These are phyloP conservation scores for Gonium pectorale DNA, from an alignment of 139 green algal species.

Conservation along the genomic window DNA sequence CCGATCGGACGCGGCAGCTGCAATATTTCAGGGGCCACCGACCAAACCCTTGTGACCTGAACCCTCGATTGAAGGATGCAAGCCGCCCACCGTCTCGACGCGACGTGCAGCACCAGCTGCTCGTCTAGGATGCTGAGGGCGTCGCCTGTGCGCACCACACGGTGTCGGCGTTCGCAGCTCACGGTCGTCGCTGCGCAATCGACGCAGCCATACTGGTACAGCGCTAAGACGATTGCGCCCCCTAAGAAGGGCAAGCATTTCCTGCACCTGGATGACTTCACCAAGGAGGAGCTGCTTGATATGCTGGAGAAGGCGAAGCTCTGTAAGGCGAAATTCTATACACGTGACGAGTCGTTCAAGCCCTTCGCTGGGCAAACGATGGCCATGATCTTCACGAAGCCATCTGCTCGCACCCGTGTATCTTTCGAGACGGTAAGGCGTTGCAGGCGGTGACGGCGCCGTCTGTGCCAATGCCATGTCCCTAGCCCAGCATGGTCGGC, in stretches of 20 bases:
- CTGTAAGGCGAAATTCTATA: slow-evolving; percentile 89
- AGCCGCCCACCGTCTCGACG: slow-evolving; percentile 13
- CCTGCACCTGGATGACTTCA: slow-evolving; percentile 97
- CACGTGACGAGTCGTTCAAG: slow-evolving; percentile 87
- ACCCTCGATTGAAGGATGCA: slow-evolving; percentile 18
- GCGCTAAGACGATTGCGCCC: slow-evolving; percentile 34
- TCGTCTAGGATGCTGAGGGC: not conserved
- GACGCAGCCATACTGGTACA: slow-evolving; percentile 37
- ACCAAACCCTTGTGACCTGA: not conserved
- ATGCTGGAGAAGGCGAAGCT: slow-evolving; percentile 86
- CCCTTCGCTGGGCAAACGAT: slow-evolving; percentile 94
- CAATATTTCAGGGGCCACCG: too few species aligned
- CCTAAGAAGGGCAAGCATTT: slow-evolving; percentile 81
- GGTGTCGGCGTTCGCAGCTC: too few species aligned
- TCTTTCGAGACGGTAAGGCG: slow-evolving; percentile 97
- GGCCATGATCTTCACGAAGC: slow-evolving; percentile 99
- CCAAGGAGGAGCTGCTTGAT: slow-evolving; percentile 84
- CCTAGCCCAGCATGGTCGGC: too few species aligned
- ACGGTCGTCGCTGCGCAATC: slow-evolving; percentile 39
- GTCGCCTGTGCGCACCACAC: too few species aligned
- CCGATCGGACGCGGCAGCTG: too few species aligned
- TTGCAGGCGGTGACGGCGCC: too few species aligned
- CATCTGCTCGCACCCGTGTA: slow-evolving; percentile 94
- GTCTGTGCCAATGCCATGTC: too few species aligned
- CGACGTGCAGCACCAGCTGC: not conserved